Base-by-base conservation (phyloP, 148 eudicot genomes). In the Amaranthus palmeri region DNA sequence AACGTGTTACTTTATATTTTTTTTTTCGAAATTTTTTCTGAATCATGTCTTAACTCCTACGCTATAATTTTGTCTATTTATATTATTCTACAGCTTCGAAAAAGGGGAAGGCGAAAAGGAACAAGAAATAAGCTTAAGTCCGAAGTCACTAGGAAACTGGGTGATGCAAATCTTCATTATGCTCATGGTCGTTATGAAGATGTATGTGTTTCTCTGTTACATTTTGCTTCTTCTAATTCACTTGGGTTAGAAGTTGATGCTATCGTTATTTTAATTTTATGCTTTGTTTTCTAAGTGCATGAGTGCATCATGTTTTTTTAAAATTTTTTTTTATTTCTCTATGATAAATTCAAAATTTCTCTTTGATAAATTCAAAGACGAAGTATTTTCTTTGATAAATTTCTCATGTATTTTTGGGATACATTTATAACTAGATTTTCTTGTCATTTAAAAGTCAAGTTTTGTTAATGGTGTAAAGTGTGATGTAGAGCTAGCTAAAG, bases 161-260 rank as follows among this genome's bases (percentile, higher is more conserved):
- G 98, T 76, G 91, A 88, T 70, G 98, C 98, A 65, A 87, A 83
- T 68, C 92, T 91, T 70, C 88, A 85, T 73, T 91, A 85, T 84
- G 97, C 92, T 25, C 86, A 81, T 79, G 87, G 88, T 57, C 87
- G 80, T 51, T 86, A 82, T 76, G 97, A 91, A 70, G 91, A 87
- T 83, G 98, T 93, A 82, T 64, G 73, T 62, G 62, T 73, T 63
- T 49, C 52, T 52, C 68, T 68, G 59, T n/a, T 17, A 10, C n/a
- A 44, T 56, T 15, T 36, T 14, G 13, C 53, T 48, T 49, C 8
- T 4, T 72, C 55, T 85, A 54, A 67, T 4, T 51, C n/a, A 54
- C 50, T 4, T 10, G n/a, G 13, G 4, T 45, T 66, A 50, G 18
- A 7, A 43, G 60, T 40, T 65, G 61, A 25, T 25, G 36, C 36